These are phyloP conservation scores for Hericium erinaceus DNA, from an alignment of 768 basidiomycete species.

Conservation along the genomic window DNA sequence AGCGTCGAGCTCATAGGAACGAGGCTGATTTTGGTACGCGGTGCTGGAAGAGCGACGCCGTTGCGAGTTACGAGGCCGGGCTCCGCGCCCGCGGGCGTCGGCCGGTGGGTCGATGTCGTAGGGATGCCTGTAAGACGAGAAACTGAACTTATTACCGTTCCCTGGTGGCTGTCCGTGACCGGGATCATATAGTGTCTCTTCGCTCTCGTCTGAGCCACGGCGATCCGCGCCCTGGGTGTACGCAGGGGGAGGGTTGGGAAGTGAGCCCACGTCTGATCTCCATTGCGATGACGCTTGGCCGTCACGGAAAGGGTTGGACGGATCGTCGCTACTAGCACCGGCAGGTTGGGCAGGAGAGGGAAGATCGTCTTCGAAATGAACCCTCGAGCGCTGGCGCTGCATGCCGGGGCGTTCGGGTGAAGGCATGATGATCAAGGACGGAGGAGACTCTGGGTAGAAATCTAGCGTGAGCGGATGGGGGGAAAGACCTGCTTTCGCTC, in stretches of 20 bases:
- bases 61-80: neutral
- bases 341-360: neutral
- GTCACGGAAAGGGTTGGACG: neutral
- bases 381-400: neutral
- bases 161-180: slow-evolving; percentile 11
- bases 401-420: neutral
- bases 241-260: neutral
- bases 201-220: slow-evolving; percentile 29
- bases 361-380: neutral
- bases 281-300: neutral
- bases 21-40: neutral
- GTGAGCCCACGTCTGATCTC: neutral
- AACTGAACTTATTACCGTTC: slow-evolving; percentile 27
- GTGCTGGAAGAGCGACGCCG: neutral
- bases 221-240: neutral
- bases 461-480: neutral
- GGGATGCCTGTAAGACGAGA: slow-evolving; percentile 51
- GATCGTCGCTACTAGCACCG: neutral
- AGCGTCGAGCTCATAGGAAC: neutral
- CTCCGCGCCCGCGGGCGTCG: slow-evolving; percentile 23
- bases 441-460: neutral
- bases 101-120: slow-evolving; percentile 48
- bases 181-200: slow-evolving; percentile 26
- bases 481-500: neutral
- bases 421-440: neutral